Evolutionary conservation across 805 yeast species (phyloP), one percentile per base, ranked within the genome.

Genomic region (Candida vaughaniae): DNA sequence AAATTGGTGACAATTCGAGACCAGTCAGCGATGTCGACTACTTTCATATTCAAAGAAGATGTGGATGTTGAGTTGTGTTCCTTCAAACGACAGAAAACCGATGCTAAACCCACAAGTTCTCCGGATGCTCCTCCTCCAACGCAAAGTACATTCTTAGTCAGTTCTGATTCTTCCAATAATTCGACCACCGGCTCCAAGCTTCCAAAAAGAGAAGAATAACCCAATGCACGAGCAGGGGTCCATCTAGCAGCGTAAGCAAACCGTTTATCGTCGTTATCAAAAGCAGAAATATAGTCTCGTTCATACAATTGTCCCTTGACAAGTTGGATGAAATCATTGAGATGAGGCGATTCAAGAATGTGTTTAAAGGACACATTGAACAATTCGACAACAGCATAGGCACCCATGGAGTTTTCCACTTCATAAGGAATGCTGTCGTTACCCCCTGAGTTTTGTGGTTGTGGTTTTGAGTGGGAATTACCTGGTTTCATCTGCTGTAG

Each of bases 91-190:
- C 72, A 64, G 43, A 78, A 80, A 1, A 84, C 63, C 12, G 89
- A 71, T 1, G 78, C 77, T 29, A 86, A 52, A 0, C 77, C 85
- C 22, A 79, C 77, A 16, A 87, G 59, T 54, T 88, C 96, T 2
- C 88, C 85, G 4, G 91, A 86, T 0, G 96, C 96, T 23, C 96
- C 96, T 16, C 95, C 96, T 14, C 96, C 96, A 25, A 89, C 69
- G 48, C 82, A 76, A 23, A 87, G 55, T 0, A 81, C 75, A 5
- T 69, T 57, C 3, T 62, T 52, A 11, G 56, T 49, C 12, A 42
- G 36, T 5, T 52, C 52, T 3, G 63, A 60, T 26, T 63, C 60
- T 25, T 55, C 54, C 8, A 76, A 51, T 16, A 71, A 25, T 3
- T 60, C 55, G 29, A 58, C 53, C 7, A 79, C 56, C 3, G 70